phyloP scores from a whole-genome alignment of 1,284 basidiomycete genomes.

The Caloboletus firmus region DNA sequence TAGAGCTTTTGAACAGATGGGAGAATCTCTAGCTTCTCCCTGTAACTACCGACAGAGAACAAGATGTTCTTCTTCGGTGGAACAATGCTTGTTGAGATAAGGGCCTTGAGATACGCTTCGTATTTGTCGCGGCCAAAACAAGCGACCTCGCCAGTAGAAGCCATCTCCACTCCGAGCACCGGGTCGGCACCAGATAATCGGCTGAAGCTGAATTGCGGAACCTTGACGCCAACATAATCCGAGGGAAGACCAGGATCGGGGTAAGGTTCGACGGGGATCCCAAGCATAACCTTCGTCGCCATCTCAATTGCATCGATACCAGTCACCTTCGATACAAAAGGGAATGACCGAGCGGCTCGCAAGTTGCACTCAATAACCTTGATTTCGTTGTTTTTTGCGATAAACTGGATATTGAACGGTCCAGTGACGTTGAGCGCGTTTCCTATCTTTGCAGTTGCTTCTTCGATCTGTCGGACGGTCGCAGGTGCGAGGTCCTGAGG shows the following conservation, averaged over 20 bases:
- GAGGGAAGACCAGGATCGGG: conserved; percentile 84
- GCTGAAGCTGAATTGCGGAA: conserved; percentile 98
- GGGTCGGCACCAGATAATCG: conserved; percentile 96
- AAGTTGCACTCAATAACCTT: conserved; percentile 99
- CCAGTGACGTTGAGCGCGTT: conserved; percentile 98
- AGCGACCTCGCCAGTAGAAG: conserved; percentile 98
- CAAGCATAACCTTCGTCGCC: conserved; percentile 98
- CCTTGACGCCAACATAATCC: conserved; percentile 98
- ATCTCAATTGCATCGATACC: conserved; percentile 97
- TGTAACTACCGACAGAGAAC: conserved; percentile 93
- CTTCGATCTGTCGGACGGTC: conserved; percentile 94
- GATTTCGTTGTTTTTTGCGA: conserved; percentile 99
- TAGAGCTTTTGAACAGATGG: conserved; percentile 97
- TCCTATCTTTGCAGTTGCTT: conserved; percentile 96
- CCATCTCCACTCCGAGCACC: conserved; percentile 99
- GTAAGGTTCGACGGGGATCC: conserved; percentile 85
- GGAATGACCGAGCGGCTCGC: conserved; percentile 96
- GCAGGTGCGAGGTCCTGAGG: conserved; percentile 97
- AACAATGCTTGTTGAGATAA: conserved; percentile 94
- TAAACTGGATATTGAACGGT: conserved; percentile 99
- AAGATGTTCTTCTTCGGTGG: conserved; percentile 95
- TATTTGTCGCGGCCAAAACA: conserved; percentile 98
- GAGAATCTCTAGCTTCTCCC: conserved; percentile 96
- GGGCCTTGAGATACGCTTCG: conserved; percentile 96
- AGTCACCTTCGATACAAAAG: conserved; percentile 98